These are phyloP conservation scores for Dendrobium huoshanense DNA, from an alignment of 106 monocot species.

Conservation along the genomic window DNA sequence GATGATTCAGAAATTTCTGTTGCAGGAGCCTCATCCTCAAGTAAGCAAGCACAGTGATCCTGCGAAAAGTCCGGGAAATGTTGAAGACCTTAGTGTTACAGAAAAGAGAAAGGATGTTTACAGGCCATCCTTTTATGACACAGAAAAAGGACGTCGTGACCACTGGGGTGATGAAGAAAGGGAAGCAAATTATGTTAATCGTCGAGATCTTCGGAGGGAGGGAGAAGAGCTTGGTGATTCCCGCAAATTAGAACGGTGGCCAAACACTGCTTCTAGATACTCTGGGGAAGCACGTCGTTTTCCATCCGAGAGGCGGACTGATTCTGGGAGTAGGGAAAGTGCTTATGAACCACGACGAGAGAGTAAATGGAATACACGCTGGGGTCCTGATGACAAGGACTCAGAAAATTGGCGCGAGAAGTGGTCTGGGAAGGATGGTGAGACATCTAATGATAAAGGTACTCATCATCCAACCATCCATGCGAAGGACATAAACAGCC, in stretches of 20 bases:
- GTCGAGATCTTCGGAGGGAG: constrained; percentile 69
- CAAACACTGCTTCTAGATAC: constrained; percentile 38
- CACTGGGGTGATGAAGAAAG: constrained; percentile 98
- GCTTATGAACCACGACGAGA: constrained; percentile 73
- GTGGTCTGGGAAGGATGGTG: constrained; percentile 47
- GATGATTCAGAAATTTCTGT: background rate
- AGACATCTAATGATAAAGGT: constrained; percentile 26
- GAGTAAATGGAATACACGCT: constrained; percentile 91
- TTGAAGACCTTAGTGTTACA: constrained; percentile 34
- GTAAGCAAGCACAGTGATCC: constrained; percentile 31
- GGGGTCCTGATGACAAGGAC: constrained; percentile 91
- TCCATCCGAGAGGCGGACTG: constrained; percentile 52
- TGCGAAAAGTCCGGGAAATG: constrained; percentile 22
- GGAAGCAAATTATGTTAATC: constrained; percentile 50
- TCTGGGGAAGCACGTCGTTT: constrained; percentile 44
- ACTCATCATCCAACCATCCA: constrained; percentile 16
- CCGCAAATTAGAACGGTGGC: constrained; percentile 53
- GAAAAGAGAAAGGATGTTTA: constrained; percentile 67
- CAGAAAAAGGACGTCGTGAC: constrained; percentile 57
- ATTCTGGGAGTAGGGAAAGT: constrained; percentile 43
- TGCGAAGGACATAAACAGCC: constrained; percentile 39
- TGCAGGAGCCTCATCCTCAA: constrained; percentile 52
- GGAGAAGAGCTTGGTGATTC: constrained; percentile 54
- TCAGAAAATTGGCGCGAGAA: constrained; percentile 64
- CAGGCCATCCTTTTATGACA: constrained; percentile 50